Conservation (phyloP, 108 stramenopile genomes). For the Cyclotella baltica region DNA sequence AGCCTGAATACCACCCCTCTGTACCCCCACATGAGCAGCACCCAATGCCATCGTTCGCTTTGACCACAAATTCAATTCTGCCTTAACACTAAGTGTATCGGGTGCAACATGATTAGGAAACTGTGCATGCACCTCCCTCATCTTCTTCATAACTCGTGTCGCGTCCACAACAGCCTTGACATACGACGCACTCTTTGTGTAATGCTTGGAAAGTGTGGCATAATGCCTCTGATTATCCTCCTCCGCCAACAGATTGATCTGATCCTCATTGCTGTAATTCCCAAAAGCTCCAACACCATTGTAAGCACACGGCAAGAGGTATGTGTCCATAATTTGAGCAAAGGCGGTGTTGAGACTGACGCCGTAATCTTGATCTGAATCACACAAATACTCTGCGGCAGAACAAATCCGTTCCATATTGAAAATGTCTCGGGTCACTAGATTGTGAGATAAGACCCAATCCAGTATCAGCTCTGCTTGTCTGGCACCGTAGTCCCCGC, state of each 20-base stretch:
- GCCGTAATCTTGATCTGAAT: constrained; percentile 8
- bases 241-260: not conserved
- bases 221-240: constrained; percentile 13
- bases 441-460: constrained; percentile 42
- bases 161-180: constrained; percentile 46
- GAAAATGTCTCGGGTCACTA: constrained; percentile 36
- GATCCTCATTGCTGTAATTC: constrained; percentile 5
- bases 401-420: not conserved
- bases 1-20: constrained; percentile 1
- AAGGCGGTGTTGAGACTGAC: constrained; percentile 37
- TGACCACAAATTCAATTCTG: constrained; percentile 49
- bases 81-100: constrained; percentile 43
- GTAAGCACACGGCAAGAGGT: constrained; percentile 39
- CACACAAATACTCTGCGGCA: constrained; percentile 18
- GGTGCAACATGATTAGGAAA: constrained; percentile 31
- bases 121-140: constrained; percentile 33
- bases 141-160: constrained; percentile 43
- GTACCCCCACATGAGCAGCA: constrained; percentile 3
- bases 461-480: constrained; percentile 47
- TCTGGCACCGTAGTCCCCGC: constrained; percentile 33
- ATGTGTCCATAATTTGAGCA: constrained; percentile 46
- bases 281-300: constrained; percentile 32
- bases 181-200: constrained; percentile 22
- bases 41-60: constrained; percentile 40
- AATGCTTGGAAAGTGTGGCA: constrained; percentile 42